Evolutionary conservation across 1,284 basidiomycete species (phyloP).

Genomic region (Cystobasidium pallidum): DNA sequence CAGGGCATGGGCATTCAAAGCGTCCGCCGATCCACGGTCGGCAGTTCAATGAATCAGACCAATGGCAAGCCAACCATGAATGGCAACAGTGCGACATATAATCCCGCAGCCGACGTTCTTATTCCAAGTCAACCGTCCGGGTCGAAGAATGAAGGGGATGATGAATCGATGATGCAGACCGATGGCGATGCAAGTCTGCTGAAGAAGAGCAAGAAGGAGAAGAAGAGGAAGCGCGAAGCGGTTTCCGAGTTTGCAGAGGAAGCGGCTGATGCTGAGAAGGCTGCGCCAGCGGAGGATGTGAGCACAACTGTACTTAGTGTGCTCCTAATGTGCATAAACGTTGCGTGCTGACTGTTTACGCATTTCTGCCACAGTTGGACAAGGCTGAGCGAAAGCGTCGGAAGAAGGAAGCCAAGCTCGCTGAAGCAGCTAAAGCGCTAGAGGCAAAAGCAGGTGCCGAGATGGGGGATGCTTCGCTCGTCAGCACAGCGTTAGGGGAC

Average conservation of each 20-base stretch:
- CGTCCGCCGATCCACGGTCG: slow-evolving; percentile 59
- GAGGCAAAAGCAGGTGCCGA: slow-evolving; percentile 35
- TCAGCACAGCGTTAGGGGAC: slow-evolving; percentile 31
- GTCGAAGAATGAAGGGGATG: slow-evolving; percentile 35
- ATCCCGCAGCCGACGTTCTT: slow-evolving; percentile 70
- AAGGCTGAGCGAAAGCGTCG: slow-evolving; percentile 45
- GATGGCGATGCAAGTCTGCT: slow-evolving; percentile 67
- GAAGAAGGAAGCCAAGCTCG: slow-evolving; percentile 46
- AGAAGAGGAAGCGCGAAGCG: slow-evolving; percentile 64
- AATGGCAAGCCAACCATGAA: slow-evolving; percentile 73
- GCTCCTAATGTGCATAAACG: no score
- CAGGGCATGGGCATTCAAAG: slow-evolving; percentile 71
- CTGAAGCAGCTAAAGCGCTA: slow-evolving; percentile 23
- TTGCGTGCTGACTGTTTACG: not conserved
- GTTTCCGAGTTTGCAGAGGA: slow-evolving; percentile 45
- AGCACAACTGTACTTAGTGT: not conserved
- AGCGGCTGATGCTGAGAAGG: slow-evolving; percentile 34
- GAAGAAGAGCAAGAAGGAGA: slow-evolving; percentile 57
- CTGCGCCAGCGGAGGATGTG: slow-evolving; percentile 43
- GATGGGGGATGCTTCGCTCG: slow-evolving; percentile 39
- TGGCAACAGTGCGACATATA: slow-evolving; percentile 74
- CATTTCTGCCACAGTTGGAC: slow-evolving; percentile 14
- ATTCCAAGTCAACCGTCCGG: slow-evolving; percentile 73
- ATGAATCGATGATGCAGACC: slow-evolving; percentile 62
- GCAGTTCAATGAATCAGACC: slow-evolving; percentile 63